These are phyloP conservation scores for Colletotrichum chrysophilum DNA, from an alignment of 2,329 filamentous ascomycete genomes.

Conservation along the genomic window DNA sequence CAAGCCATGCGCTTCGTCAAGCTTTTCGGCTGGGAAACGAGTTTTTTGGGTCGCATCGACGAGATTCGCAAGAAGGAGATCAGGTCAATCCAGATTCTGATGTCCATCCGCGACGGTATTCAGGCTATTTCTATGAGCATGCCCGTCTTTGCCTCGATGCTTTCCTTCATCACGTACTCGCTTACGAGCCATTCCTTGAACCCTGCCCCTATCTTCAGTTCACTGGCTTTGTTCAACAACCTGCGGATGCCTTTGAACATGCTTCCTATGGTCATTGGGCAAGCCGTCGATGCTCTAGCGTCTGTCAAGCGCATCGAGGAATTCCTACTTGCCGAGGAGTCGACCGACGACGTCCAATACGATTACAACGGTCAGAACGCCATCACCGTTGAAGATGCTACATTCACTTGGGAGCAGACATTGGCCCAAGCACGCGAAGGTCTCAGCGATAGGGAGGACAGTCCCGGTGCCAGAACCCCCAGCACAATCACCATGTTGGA, in stretches of 20 bases:
- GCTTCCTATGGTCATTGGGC: slow-evolving; percentile 84
- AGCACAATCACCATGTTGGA: slow-evolving; percentile 34
- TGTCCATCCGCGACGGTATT: slow-evolving; percentile 84
- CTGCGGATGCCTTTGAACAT: slow-evolving; percentile 88
- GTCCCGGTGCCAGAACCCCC: slow-evolving; percentile 1
- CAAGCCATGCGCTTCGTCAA: slow-evolving; percentile 93
- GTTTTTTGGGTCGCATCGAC: slow-evolving; percentile 78
- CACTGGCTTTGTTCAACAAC: slow-evolving; percentile 89
- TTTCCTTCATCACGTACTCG: slow-evolving; percentile 86
- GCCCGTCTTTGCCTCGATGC: slow-evolving; percentile 92
- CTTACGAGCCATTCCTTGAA: slow-evolving; percentile 69
- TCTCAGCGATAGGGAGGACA: slow-evolving; percentile 48
- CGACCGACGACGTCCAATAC: slow-evolving; percentile 68
- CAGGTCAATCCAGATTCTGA: slow-evolving; percentile 76
- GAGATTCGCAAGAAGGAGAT: slow-evolving; percentile 80
- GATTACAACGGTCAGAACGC: slow-evolving; percentile 67
- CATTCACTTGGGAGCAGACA: slow-evolving; percentile 84
- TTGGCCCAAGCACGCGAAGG: slow-evolving; percentile 35
- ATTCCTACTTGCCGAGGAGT: slow-evolving; percentile 85
- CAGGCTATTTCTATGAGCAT: slow-evolving; percentile 83
- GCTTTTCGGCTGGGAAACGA: slow-evolving; percentile 91
- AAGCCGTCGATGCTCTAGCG: slow-evolving; percentile 86
- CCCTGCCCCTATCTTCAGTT: slow-evolving; percentile 86
- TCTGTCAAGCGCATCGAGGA: slow-evolving; percentile 86
- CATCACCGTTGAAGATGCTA: slow-evolving; percentile 73